Evolutionary conservation across 2,329 filamentous ascomycete genomes (phyloP), one percentile per base, ranked within the genome.

Genomic region (Aspergillus alliaceus): DNA sequence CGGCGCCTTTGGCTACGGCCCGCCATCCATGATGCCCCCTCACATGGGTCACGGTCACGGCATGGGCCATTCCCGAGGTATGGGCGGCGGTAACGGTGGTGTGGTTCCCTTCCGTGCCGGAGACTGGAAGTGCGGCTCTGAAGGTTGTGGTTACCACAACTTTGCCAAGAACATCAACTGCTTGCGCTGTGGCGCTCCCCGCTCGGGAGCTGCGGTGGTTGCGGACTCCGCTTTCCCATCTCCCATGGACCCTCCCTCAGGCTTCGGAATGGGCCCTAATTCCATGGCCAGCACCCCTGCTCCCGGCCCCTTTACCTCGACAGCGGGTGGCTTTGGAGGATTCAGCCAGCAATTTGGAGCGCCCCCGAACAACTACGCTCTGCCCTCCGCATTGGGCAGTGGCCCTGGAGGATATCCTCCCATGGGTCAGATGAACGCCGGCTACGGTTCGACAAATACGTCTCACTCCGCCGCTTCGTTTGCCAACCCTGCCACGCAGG

Each of bases 81-180:
- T 91, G 82, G 89, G 90, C 62, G 90, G 81, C 44, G n/a, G n/a
- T n/a, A 83, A 90, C 61, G 89, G 90, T 65, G 90, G 90, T 54
- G 89, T 92, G 48, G 95, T 99, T 42, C 95, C 95, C 15, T 99
- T 99, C 88, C 90, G 95, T 70, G 95, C 95, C 54, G 95, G 95
- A 71, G 95, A 99, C 72, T 99, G 95, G 95, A 97, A 97, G 78
- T 99, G 95, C 72, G 95, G 95, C 56, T 95, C 95, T 64, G 95
- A 99, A 72, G 92, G 93, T 35, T 99, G 95, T 74, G 91, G 90
- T 57, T 99, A 99, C 77, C 95, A 99, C 82, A 99, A 99, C 80
- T 99, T 99, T 73, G 95, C 95, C 60, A 99, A 99, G 85, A 99
- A 99, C 69, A 93, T 98, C 57, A 96, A 91, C 78, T 99, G 95